These are phyloP conservation scores for Rhododendron ovatum DNA, from an alignment of 148 eudicot genomes.

Conservation along the genomic window DNA sequence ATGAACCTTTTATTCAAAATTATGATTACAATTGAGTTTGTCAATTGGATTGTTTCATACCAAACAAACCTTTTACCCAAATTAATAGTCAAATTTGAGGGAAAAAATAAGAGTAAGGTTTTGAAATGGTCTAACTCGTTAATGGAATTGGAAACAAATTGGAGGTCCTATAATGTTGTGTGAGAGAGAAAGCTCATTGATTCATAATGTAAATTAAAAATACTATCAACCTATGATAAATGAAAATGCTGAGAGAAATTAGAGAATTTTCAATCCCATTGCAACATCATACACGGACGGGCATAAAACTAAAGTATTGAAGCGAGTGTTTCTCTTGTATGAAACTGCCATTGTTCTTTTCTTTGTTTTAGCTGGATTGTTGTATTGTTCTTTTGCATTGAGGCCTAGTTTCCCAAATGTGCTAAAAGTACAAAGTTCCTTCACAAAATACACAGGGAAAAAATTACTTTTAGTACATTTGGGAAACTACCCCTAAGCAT, in stretches of 20 bases:
- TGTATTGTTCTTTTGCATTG: too few species aligned
- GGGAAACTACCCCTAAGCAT: neutral
- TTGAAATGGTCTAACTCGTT: neutral
- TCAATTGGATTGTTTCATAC: neutral
- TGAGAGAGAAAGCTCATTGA: neutral
- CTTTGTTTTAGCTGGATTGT: too few species aligned
- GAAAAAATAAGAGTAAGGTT: neutral
- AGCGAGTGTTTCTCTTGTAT: neutral
- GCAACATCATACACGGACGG: neutral
- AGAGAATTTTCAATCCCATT: neutral
- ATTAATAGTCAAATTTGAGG: neutral
- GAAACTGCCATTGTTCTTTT: neutral
- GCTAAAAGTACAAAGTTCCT: too few species aligned
- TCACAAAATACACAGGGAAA: too few species aligned
- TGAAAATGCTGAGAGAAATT: neutral
- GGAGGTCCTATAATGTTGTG: neutral
- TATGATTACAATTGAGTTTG: neutral
- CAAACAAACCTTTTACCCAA: neutral
- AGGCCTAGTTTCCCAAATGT: too few species aligned
- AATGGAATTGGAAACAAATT: neutral
- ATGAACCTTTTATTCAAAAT: neutral
- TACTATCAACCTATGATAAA: neutral
- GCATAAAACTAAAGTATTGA: neutral
- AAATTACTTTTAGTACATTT: too few species aligned
- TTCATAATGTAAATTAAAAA: neutral